Percentiles rank a stretch among this genome's conserved stretches.
phyloP scores from a whole-genome alignment of 495 filamentous ascomycete species.

The Viridothelium virens region DNA sequence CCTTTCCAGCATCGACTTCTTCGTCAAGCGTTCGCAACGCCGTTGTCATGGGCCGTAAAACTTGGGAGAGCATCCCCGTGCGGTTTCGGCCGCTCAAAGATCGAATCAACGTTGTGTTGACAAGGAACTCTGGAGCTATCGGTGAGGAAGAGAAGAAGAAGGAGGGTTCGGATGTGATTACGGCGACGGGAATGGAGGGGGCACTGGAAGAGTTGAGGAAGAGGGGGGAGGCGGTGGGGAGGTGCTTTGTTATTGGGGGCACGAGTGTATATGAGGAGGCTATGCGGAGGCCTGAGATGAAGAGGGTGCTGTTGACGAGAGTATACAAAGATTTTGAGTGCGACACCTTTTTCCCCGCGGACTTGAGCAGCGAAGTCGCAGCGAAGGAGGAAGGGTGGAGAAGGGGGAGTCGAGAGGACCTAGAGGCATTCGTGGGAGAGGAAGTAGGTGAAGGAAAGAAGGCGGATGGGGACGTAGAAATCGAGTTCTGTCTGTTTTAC shows the following conservation, averaged over 20 bases:
- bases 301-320: constrained; percentile 55
- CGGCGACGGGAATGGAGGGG: constrained; percentile 7
- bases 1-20: constrained; percentile 24
- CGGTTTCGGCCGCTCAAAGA: constrained; percentile 70
- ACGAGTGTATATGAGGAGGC: constrained; percentile 72
- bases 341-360: constrained; percentile 76
- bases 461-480: constrained; percentile 51
- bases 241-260: constrained; percentile 83
- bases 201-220: constrained; percentile 14
- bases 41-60: constrained; percentile 95
- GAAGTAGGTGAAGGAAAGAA: constrained; percentile 40
- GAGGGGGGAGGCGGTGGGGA: constrained; percentile 36
- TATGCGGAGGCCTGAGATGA: constrained; percentile 38
- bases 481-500: constrained; percentile 50
- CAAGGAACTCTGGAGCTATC: constrained; percentile 36
- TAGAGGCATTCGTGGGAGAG: constrained; percentile 54
- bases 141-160: constrained; percentile 30
- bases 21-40: constrained; percentile 43
- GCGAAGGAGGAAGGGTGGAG: constrained; percentile 41
- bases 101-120: constrained; percentile 71
- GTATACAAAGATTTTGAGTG: constrained; percentile 64
- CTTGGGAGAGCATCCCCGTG: constrained; percentile 77
- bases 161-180: constrained; percentile 20
- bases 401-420: constrained; percentile 41
- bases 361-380: constrained; percentile 38